Percentiles rank a stretch among this genome's conserved stretches.
Conservation (phyloP, 2,329 filamentous ascomycete genomes). For the Stenocarpella maydis region DNA sequence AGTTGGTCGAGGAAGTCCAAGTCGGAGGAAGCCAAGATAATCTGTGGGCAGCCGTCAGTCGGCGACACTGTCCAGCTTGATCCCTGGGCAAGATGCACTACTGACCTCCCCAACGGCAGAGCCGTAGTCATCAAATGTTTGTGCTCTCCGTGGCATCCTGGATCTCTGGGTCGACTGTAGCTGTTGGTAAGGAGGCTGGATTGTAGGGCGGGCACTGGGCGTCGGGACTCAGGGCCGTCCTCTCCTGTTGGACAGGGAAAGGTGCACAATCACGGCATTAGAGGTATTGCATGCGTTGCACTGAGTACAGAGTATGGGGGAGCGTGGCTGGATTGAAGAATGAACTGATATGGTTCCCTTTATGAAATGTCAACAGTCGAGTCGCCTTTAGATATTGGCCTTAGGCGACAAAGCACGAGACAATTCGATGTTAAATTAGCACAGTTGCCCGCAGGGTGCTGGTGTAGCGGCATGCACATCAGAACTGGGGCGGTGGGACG, state of each 20-base stretch:
- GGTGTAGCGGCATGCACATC: neutral
- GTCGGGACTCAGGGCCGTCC: too few species aligned
- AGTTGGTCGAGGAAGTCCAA: constrained; percentile 95
- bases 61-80: constrained; percentile 2
- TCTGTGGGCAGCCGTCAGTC: constrained; percentile 60
- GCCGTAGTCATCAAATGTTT: constrained; percentile 42
- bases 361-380: neutral
- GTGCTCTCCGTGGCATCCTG: constrained; percentile 37
- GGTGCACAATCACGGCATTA: constrained; percentile 1
- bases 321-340: neutral
- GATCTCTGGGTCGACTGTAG: neutral
- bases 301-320: neutral
- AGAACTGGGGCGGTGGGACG: neutral
- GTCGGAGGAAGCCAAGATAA: constrained; percentile 90
- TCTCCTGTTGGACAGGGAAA: neutral
- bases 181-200: too few species aligned
- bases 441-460: neutral
- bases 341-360: neutral
- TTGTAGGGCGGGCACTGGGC: neutral
- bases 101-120: constrained; percentile 40
- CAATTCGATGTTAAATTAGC: neutral
- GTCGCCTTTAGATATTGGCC: neutral
- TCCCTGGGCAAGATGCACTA: constrained; percentile 19
- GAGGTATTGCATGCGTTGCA: neutral
- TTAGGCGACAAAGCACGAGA: too few species aligned